Conservation (phyloP, 2,329 filamentous ascomycete species). For the Colletotrichum truncatum region DNA sequence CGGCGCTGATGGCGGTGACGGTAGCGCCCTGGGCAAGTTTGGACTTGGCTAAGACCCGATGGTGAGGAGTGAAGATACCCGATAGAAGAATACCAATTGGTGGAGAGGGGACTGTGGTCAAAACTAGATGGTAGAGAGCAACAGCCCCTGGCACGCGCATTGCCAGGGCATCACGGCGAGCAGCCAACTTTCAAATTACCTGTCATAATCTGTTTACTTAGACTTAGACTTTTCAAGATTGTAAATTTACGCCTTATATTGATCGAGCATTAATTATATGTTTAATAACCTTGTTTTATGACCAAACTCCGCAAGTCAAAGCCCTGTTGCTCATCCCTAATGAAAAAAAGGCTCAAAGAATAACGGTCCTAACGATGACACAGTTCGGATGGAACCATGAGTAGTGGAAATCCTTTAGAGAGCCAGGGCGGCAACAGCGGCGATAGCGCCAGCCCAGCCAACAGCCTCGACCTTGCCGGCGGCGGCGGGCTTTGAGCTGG, state of each 20-base stretch:
- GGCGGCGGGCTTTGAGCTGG: constrained; percentile 31
- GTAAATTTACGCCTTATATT: neutral
- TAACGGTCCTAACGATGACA: neutral
- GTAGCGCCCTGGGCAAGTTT: constrained; percentile 61
- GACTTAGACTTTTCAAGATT: neutral
- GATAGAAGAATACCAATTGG: constrained; percentile 5
- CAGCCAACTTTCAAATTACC: too few relatives aligned
- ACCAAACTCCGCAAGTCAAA: neutral
- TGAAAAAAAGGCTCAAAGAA: neutral
- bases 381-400: too few relatives aligned
- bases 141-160: too few relatives aligned
- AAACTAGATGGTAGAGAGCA: too few relatives aligned
- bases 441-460: constrained; percentile 41
- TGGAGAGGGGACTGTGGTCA: neutral
- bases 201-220: neutral
- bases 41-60: constrained; percentile 47
- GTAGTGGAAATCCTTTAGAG: constrained; percentile 34
- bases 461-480: constrained; percentile 36
- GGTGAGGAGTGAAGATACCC: constrained; percentile 10
- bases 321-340: neutral
- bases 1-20: constrained; percentile 58
- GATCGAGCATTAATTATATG: neutral
- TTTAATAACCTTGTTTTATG: neutral
- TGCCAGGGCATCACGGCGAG: too few relatives aligned
- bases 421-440: constrained; percentile 40